These are phyloP conservation scores for Chaetomium sp. DNA, from an alignment of 2,329 filamentous ascomycete species.

Conservation along the genomic window DNA sequence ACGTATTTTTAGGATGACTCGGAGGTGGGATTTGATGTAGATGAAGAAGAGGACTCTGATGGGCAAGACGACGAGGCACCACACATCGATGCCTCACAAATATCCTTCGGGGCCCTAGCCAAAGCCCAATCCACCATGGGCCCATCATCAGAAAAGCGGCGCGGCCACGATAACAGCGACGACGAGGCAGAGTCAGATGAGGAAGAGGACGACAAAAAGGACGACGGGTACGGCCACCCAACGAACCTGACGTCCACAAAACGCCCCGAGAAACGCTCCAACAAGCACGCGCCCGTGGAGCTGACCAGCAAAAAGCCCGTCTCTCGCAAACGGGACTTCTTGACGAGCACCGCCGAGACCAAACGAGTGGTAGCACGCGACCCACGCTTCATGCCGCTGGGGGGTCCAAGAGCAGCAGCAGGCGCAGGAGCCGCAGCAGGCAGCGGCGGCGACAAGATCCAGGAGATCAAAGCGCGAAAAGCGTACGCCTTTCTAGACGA, in stretches of 20 bases:
- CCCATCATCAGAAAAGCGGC: constrained; percentile 33
- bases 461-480: constrained; percentile 55
- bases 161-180: not conserved
- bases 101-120: constrained; percentile 87
- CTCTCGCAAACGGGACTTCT: constrained; percentile 70
- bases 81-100: constrained; percentile 43
- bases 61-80: constrained; percentile 28
- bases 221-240: constrained; percentile 31
- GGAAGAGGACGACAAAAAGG: constrained; percentile 7
- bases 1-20: constrained; percentile 14
- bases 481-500: constrained; percentile 85
- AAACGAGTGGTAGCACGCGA: constrained; percentile 62
- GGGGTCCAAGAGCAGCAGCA: constrained; percentile 28
- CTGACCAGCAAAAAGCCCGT: constrained; percentile 79
- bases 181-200: too few relatives aligned
- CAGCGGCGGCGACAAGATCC: constrained; percentile 32
- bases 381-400: constrained; percentile 74
- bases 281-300: constrained; percentile 84
- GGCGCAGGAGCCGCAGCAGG: constrained; percentile 26
- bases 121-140: constrained; percentile 70
- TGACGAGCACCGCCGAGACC: constrained; percentile 49
- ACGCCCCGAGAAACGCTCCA: constrained; percentile 41
- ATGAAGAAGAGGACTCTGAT: constrained; percentile 11
- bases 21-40: constrained; percentile 3
- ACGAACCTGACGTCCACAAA: constrained; percentile 27